phyloP scores from a whole-genome alignment of 306 rosid genomes.

The Trichosanthes cucumerina region DNA sequence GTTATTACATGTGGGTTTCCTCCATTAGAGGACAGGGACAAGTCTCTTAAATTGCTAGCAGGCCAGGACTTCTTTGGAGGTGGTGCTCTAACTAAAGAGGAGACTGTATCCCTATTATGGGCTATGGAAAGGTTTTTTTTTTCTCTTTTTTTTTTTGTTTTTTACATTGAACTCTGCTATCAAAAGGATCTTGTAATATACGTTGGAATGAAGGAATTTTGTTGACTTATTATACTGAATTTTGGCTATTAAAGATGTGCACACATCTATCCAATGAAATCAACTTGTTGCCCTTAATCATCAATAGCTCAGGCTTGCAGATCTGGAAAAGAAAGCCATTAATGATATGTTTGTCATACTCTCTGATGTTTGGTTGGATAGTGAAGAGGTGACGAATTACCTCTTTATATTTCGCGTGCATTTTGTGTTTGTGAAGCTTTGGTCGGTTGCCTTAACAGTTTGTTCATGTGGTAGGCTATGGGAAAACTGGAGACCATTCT shows the following conservation, averaged over 20 bases:
- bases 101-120: slow-evolving; percentile 49
- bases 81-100: slow-evolving; percentile 55
- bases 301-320: slow-evolving; percentile 62
- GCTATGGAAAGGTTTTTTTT: background rate
- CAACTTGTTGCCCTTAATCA: slow-evolving; percentile 26
- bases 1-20: slow-evolving; percentile 92
- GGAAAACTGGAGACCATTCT: slow-evolving; percentile 59
- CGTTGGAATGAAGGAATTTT: background rate
- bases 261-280: background rate
- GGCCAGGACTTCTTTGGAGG: slow-evolving; percentile 77
- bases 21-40: slow-evolving; percentile 74
- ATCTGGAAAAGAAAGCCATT: slow-evolving; percentile 61
- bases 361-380: slow-evolving; percentile 85
- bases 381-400: slow-evolving; percentile 61
- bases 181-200: background rate
- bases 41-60: slow-evolving; percentile 47
- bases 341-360: slow-evolving; percentile 81
- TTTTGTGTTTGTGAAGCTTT: slow-evolving; percentile 9
- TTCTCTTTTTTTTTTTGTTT: no score
- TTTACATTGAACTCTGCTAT: no score
- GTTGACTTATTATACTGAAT: background rate
- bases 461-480: slow-evolving; percentile 65
- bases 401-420: background rate
- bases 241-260: background rate
- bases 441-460: slow-evolving; percentile 21